Base-by-base conservation (phyloP, 345 rosid genomes). In the Aurinia saxatilis region DNA sequence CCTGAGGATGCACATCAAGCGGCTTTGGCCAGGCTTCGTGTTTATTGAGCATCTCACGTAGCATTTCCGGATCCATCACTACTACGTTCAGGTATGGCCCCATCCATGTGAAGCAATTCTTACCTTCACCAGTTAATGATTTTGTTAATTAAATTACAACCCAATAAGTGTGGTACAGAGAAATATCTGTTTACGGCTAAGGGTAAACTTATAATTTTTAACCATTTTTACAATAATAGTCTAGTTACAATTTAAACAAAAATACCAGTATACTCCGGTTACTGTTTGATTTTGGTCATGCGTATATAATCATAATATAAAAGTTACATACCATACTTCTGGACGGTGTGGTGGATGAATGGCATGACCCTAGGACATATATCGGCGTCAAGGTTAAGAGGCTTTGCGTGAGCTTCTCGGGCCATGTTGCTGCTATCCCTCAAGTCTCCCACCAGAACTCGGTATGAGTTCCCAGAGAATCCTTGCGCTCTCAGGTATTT, bases 401-500 rank as follows among this genome's bases (percentile, higher is more conserved):
- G 65, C 27, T 21, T 55, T 21, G 65, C 42, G 13, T 35, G 35
- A 14, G 67, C 62, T 27, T 38, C 31, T 36, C 6, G 64, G 11
- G 0, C 36, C 74, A 68, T 63, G 2, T 1, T 6, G 13, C 5
- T 13, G 12, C 10, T 45, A 42, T 68, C 54, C 10, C 50, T 74
- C 10, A 23, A 1, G 33, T 74, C 78, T 14, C 78, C 78, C 14
- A 16, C 15, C 23, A 57, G 13, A 30, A 68, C 14, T 19, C 60
- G 50, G 50, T 68, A 74, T 13, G 78, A 21, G 9, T 15, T 68
- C 3, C 78, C 78, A 15, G 36, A 6, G 15, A 68, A 30, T 7
- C 78, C 78, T 56, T 74, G 71, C 15, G 57, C 47, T 17, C 78
- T 68, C 57, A 74, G 16, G 67, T 35, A 15, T 38, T 41, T 44